These are phyloP conservation scores for Fusarium musae DNA, from an alignment of 2,329 filamentous ascomycete species.

Conservation along the genomic window DNA sequence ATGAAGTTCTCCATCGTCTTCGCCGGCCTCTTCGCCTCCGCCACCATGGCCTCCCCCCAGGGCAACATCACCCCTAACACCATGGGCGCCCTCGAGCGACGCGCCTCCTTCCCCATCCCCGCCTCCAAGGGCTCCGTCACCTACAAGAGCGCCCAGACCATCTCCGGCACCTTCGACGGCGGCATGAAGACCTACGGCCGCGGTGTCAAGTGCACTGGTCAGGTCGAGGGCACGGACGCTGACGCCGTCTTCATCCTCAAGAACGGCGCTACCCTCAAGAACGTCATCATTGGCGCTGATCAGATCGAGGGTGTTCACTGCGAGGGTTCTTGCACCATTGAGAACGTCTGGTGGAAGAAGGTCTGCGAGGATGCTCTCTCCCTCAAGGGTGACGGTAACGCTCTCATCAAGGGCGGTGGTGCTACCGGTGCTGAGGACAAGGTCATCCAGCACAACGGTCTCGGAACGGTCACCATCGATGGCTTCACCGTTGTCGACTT, in stretches of 20 bases:
- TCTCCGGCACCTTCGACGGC: slow-evolving; percentile 35
- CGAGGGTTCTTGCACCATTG: slow-evolving; percentile 38
- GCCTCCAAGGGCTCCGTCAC: slow-evolving; percentile 43
- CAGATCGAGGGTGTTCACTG: slow-evolving; percentile 41
- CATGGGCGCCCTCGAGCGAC: slow-evolving; percentile 41
- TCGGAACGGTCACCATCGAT: slow-evolving; percentile 40
- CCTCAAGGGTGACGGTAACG: slow-evolving; percentile 38
- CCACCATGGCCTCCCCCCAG: slow-evolving; percentile 36
- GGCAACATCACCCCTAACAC: slow-evolving; percentile 41
- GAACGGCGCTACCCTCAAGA: slow-evolving; percentile 40
- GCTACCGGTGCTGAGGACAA: slow-evolving; percentile 39
- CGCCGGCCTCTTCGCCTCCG: slow-evolving; percentile 38
- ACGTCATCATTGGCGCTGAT: slow-evolving; percentile 37
- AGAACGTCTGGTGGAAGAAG: slow-evolving; percentile 42
- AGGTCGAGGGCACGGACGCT: slow-evolving; percentile 26
- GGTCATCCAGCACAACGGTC: slow-evolving; percentile 43
- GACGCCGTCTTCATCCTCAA: slow-evolving; percentile 40
- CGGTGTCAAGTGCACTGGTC: slow-evolving; percentile 37
- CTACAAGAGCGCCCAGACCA: slow-evolving; percentile 30
- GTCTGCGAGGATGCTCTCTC: slow-evolving; percentile 40
- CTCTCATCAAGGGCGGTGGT: slow-evolving; percentile 37
- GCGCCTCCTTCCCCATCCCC: slow-evolving; percentile 39
- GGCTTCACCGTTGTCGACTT: slow-evolving; percentile 41
- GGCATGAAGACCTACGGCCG: slow-evolving; percentile 41
- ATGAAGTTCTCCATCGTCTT: slow-evolving; percentile 43